Evolutionary conservation across 2,329 filamentous ascomycete species (phyloP).

Genomic region (Pseudophaeomoniella oleicola): DNA sequence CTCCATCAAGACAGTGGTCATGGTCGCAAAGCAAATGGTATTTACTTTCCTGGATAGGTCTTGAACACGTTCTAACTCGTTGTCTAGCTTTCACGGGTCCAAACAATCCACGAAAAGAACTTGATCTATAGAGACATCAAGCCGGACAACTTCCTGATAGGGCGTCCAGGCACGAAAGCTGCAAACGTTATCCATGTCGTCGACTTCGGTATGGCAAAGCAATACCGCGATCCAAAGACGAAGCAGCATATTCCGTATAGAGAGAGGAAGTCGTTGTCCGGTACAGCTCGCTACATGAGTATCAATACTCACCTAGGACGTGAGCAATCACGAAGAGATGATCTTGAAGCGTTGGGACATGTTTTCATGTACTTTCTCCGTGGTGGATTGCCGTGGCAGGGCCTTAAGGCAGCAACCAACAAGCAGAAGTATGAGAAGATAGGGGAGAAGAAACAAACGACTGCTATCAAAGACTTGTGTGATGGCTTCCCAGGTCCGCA

Average conservation of each 20-base stretch:
- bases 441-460: constrained; percentile 99
- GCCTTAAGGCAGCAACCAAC: constrained; percentile 54
- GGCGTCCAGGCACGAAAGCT: constrained; percentile 79
- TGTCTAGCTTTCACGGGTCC: constrained; percentile 68
- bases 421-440: constrained; percentile 99
- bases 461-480: constrained; percentile 89
- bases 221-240: constrained; percentile 96
- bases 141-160: constrained; percentile 97
- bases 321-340: constrained; percentile 90
- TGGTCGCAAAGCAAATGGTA: constrained; percentile 99
- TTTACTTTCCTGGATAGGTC: constrained; percentile 12
- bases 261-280: constrained; percentile 90
- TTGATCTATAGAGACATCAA: constrained; percentile 99
- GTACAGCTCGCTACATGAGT: constrained; percentile 96
- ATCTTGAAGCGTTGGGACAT: constrained; percentile 70
- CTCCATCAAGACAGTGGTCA: constrained; percentile 92
- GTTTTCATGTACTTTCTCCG: constrained; percentile 58
- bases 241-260: constrained; percentile 98
- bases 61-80: constrained; percentile 14
- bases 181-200: constrained; percentile 97
- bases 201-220: constrained; percentile 99
- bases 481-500: constrained; percentile 68
- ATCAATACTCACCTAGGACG: constrained; percentile 97
- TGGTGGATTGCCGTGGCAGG: constrained; percentile 53
- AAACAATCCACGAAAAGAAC: constrained; percentile 95